A percentile compares a stretch with the other conserved stretches of the same genome.
phyloP scores from a whole-genome alignment of 208 protist species.

The Wallacemonas rigidus region DNA sequence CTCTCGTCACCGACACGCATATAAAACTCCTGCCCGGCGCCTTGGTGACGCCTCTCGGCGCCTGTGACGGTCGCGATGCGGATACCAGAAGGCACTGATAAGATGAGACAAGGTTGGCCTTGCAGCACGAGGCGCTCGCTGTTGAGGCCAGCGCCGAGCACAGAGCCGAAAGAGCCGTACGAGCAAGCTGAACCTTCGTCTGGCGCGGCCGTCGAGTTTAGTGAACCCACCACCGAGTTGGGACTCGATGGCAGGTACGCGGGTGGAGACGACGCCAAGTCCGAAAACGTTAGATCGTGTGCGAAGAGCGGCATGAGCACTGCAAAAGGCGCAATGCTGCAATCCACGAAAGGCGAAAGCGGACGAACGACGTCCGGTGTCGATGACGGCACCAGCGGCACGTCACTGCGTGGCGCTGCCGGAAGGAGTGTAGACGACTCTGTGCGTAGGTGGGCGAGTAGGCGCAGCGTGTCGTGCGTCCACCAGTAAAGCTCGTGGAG shows the following conservation, averaged over 20 bases:
- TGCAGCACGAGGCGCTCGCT: slow-evolving; percentile 29
- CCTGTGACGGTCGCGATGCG: slow-evolving; percentile 23
- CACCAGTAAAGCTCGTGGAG: slow-evolving; percentile 75
- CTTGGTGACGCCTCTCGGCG: slow-evolving; percentile 13
- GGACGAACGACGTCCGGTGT: neutral
- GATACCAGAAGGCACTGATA: slow-evolving; percentile 46
- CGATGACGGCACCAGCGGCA: too few relatives aligned
- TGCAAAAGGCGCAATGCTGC: slow-evolving; percentile 30
- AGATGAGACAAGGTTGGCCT: slow-evolving; percentile 45
- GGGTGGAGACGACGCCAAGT: slow-evolving; percentile 24
- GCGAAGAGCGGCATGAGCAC: slow-evolving; percentile 38
- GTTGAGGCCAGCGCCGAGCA: slow-evolving; percentile 1
- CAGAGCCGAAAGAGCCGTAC: slow-evolving; percentile 6
- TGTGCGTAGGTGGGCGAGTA: neutral
- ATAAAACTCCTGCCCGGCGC: slow-evolving; percentile 29
- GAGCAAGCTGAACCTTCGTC: slow-evolving; percentile 1
- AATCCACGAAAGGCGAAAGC: slow-evolving; percentile 16
- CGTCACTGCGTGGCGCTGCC: too few relatives aligned
- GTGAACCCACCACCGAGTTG: slow-evolving; percentile 1
- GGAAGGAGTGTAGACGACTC: neutral
- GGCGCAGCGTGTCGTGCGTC: slow-evolving; percentile 24
- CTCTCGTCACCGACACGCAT: slow-evolving; percentile 38
- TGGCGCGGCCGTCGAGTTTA: slow-evolving; percentile 11
- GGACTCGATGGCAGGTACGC: slow-evolving; percentile 16
- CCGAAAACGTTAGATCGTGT: slow-evolving; percentile 29